Conservation (phyloP, 2,329 filamentous ascomycete species). For the Nannizziopsis arthrosporioides region DNA sequence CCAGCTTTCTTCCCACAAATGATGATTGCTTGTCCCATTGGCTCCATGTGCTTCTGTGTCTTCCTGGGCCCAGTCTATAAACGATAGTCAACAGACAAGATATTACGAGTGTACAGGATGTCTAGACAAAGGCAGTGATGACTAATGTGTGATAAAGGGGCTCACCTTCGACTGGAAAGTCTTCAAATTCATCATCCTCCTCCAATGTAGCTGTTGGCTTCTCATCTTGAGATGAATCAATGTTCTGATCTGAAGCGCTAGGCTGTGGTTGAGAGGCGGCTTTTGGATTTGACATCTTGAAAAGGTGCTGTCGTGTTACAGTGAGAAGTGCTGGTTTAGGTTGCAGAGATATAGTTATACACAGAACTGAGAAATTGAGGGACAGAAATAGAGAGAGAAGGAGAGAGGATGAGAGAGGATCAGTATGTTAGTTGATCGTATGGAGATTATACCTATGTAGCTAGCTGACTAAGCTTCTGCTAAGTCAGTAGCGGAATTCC, state of each 20-base stretch:
- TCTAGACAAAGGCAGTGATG: neutral
- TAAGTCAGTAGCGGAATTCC: too few relatives aligned
- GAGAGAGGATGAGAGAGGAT: too few relatives aligned
- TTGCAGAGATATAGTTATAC: too few relatives aligned
- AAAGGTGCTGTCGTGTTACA: neutral
- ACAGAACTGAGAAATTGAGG: too few relatives aligned
- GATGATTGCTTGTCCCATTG: slow-evolving; percentile 50
- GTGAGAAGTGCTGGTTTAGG: too few relatives aligned
- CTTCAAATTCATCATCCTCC: slow-evolving; percentile 98
- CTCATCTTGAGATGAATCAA: slow-evolving; percentile 33
- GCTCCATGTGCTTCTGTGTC: slow-evolving; percentile 61
- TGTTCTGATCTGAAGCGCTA: slow-evolving; percentile 31
- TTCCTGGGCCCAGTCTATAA: slow-evolving; percentile 78
- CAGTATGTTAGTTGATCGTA: too few relatives aligned
- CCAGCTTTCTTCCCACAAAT: slow-evolving; percentile 99
- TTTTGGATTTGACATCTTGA: neutral
- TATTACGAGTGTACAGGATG: neutral
- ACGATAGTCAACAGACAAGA: slow-evolving; percentile 1
- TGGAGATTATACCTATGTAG: too few relatives aligned
- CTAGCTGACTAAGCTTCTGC: too few relatives aligned
- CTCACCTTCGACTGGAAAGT: slow-evolving; percentile 90
- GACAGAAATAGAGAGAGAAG: too few relatives aligned
- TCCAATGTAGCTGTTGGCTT: slow-evolving; percentile 64
- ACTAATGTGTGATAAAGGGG: neutral
- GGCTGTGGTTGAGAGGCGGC: slow-evolving; percentile 16